Conservation (phyloP, 768 basidiomycete genomes). For the Hericium coralloides region DNA sequence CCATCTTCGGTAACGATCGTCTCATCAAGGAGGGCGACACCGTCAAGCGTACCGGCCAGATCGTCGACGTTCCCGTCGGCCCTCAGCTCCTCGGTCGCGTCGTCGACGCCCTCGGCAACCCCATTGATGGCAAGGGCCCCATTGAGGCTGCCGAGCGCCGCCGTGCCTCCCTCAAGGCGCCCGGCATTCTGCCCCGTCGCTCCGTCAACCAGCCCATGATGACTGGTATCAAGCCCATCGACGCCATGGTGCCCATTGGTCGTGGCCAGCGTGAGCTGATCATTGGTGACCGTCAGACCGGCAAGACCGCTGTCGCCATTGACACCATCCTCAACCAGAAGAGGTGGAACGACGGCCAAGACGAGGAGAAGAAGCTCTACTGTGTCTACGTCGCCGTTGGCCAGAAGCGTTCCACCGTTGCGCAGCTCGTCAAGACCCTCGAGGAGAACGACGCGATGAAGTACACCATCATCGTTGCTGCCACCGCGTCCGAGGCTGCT, state of each 20-base stretch:
- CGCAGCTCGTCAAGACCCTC: constrained; percentile 98
- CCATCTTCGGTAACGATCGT: constrained; percentile 98
- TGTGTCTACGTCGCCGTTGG: constrained; percentile 99
- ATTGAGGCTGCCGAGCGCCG: constrained; percentile 90
- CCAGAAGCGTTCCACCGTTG: constrained; percentile 99
- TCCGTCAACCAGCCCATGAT: constrained; percentile 99
- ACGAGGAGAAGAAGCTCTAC: constrained; percentile 97
- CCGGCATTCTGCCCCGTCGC: constrained; percentile 97
- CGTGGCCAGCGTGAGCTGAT: constrained; percentile 99
- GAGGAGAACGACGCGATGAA: constrained; percentile 99
- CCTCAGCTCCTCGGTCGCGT: constrained; percentile 97
- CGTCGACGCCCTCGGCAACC: constrained; percentile 98
- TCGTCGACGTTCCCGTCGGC: constrained; percentile 99
- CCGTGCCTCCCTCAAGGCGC: constrained; percentile 97
- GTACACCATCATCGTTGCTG: constrained; percentile 98
- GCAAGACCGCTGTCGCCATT: constrained; percentile 98
- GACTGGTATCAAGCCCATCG: constrained; percentile 99
- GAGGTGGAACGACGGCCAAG: constrained; percentile 97
- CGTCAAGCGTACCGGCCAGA: constrained; percentile 99
- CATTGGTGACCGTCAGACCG: constrained; percentile 99
- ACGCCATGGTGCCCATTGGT: constrained; percentile 99
- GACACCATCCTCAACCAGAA: constrained; percentile 99
- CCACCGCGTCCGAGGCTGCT: constrained; percentile 98
- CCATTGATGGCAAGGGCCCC: constrained; percentile 99
- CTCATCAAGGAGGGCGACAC: constrained; percentile 99